Base-by-base conservation (phyloP, 2,329 filamentous ascomycete genomes). In the Apiospora aurea region DNA sequence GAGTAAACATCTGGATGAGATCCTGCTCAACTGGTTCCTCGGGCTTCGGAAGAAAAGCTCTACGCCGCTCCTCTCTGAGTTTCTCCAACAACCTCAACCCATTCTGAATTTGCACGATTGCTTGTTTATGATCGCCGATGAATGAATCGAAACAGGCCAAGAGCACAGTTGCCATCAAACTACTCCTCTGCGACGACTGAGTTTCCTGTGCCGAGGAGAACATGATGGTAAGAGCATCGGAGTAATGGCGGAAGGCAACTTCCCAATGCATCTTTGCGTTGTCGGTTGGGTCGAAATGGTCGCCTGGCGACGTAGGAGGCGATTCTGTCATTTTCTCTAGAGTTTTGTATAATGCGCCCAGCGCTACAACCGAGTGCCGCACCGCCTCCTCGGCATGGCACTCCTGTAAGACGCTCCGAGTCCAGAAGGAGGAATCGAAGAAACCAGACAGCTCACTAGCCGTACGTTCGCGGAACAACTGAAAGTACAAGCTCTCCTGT, bases 71-170 rank as follows among this genome's bases (percentile, higher is more conserved):
- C 11, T 80, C 82, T 8, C 87, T 85, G 24, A 90, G 80, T 53
- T 85, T 84, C 69, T 91, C 87, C 21, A 91, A 79, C 2, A 91
- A 79, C 5, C 82, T 79, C 29, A 92, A 82, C 0, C 90, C 90
- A 7, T 81, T 86, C 76, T 91, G 89, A 53, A 92, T 91, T 76
- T 91, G 90, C 18, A 80, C 76, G 69, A 92, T 91, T 53, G 89
- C 89, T 74, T 89, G 87, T 74, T 84, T 87, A 77, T 91, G 89
- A 73, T 91, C 87, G 24, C 90, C 90, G 43, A 90, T 87, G 76
- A 92, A 91, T 0, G 89, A 91, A 79, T 93, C 90, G 73, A 92
- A 92, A 79, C 89, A 92, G n/a, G 89, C 88, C 68, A 93, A 84
- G 49, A 93, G 82, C 47, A 93, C 88, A 70, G 86, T 91, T 21